A percentile compares a stretch with the other conserved stretches of the same genome.
phyloP scores from a whole-genome alignment of 345 rosid species.

The Eucalyptus paniculata region DNA sequence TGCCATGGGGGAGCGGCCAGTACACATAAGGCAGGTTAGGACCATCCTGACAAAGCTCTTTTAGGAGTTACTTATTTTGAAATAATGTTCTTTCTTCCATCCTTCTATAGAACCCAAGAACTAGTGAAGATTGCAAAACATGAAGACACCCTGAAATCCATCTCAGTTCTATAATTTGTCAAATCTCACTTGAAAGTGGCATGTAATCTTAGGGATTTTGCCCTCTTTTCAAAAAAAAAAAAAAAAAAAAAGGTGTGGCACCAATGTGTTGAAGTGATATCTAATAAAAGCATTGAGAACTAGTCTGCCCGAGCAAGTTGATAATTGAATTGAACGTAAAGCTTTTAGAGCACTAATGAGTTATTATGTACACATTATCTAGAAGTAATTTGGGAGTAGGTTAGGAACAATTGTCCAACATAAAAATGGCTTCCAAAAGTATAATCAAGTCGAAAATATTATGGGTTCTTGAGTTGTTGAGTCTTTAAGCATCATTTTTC shows the following conservation, averaged over 20 bases:
- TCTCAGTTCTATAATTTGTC: background rate
- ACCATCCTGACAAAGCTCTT: background rate
- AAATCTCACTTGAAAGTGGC: background rate
- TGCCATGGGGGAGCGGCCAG: constrained; percentile 87
- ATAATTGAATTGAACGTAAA: background rate
- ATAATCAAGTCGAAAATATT: background rate
- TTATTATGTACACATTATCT: background rate
- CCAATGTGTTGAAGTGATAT: background rate
- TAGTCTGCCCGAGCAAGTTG: background rate
- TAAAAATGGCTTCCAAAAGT: background rate
- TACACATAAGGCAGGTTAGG: constrained; percentile 77
- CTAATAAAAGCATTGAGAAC: background rate
- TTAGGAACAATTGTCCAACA: background rate
- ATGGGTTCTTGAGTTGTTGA: background rate
- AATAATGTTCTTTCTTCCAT: background rate
- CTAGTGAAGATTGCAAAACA: background rate
- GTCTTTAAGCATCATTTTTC: background rate
- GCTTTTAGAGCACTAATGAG: background rate
- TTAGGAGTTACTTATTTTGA: background rate
- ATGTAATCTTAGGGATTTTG: background rate
- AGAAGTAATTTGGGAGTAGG: background rate
- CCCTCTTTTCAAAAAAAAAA: background rate
- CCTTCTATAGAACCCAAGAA: background rate
- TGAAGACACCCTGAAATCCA: background rate
- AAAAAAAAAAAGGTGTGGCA: background rate